Base-by-base conservation (phyloP, 805 yeast species). In the Ogataea zsoltii region DNA sequence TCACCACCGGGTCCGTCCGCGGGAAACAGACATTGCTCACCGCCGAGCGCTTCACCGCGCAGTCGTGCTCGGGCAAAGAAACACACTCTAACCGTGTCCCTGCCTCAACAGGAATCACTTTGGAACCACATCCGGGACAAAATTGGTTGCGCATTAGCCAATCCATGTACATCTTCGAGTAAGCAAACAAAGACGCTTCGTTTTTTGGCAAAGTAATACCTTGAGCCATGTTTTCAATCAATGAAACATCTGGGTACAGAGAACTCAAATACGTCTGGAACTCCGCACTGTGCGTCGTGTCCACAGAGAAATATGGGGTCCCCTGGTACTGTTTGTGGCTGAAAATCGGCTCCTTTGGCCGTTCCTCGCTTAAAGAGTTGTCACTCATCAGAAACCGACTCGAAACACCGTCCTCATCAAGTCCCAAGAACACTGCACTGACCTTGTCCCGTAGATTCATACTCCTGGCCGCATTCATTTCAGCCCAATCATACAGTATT, bases 1-100 rank as follows among this genome's bases (percentile, higher is more conserved):
- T 92, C 29, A 88, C 80, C 3, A 88, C 94, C 7, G 95, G 85
- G 63, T 92, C 99, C 0, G 96, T 87, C 44, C 99, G 73, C 13
- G 99, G 99, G 71, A 88, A 92, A 16, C 89, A 80, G 16, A 88
- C 82, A 61, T 92, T 91, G 36, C 88, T 81, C 17, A 88, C 85
- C 0, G 66, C 43, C 0, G 70, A 63, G 32, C 60, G 58, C 45
- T 77, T 70, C 1, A 70, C 77, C 1, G 72, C 65, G 49, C 71
- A 61, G 2, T 21, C 41, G 11, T 37, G 35, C 3, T 26, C 44
- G 15, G 32, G 19, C 2, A 38, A 35, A 9, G 51, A 43, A 7
- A 33, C 25, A 59, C 91, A 84, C 11, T 54, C 44, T 35, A 82
- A 57, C 60, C 81, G 79, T 0, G 88, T 82, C 0, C 94, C 92